phyloP scores from a whole-genome alignment of 768 basidiomycete species.

The Mycena chlorophos region DNA sequence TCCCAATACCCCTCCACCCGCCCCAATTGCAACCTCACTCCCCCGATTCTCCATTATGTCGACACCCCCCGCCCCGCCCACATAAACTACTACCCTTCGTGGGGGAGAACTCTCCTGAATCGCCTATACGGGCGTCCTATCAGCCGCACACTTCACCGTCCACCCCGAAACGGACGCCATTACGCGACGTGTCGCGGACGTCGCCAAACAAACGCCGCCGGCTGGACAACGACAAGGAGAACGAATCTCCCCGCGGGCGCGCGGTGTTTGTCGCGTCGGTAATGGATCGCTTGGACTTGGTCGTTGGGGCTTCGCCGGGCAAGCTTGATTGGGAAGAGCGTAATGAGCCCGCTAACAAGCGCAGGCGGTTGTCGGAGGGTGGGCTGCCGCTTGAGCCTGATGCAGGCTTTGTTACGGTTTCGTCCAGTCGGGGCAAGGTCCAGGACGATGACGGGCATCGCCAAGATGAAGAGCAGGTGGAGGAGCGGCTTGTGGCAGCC shows the following conservation, averaged over 20 bases:
- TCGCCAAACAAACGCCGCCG: constrained; percentile 41
- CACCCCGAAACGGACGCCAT: constrained; percentile 34
- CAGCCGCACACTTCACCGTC: constrained; percentile 38
- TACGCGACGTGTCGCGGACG: constrained; percentile 23
- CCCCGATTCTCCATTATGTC: constrained; percentile 23
- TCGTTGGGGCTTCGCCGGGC: constrained; percentile 34
- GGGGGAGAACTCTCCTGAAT: constrained; percentile 28
- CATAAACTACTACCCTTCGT: constrained; percentile 35
- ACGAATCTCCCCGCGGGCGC: constrained; percentile 45
- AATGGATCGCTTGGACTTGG: constrained; percentile 45
- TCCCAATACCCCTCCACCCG: constrained; percentile 18
- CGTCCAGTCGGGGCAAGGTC: not conserved
- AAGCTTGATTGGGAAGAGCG: constrained; percentile 33
- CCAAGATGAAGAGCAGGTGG: constrained; percentile 28
- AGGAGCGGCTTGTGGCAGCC: constrained; percentile 19
- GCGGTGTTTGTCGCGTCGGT: constrained; percentile 34
- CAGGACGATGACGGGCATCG: constrained; percentile 17
- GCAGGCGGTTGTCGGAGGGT: constrained; percentile 25
- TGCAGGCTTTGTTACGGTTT: constrained; percentile 12
- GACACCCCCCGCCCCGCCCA: constrained; percentile 40
- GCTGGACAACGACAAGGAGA: constrained; percentile 57
- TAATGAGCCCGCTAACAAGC: constrained; percentile 32
- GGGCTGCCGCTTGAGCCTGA: constrained; percentile 15
- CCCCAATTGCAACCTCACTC: constrained; percentile 18
- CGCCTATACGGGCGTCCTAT: constrained; percentile 21